Conservation (phyloP, 345 rosid genomes). For the Murraya paniculata region DNA sequence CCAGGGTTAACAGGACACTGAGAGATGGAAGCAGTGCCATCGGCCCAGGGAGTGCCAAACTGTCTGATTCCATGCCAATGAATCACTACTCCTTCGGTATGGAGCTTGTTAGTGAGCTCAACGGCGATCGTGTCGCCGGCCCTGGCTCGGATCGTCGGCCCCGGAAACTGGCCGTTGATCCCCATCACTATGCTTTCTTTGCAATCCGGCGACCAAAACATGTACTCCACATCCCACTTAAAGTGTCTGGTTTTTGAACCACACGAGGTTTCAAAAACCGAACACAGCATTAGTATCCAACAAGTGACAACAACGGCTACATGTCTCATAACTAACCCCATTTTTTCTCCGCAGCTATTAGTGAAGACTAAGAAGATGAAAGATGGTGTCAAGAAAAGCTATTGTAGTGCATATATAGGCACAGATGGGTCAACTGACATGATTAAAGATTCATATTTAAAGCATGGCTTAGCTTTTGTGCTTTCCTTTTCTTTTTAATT, state of each 20-base stretch:
- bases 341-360: too few species aligned
- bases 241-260: conserved; percentile 33
- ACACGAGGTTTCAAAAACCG: not conserved
- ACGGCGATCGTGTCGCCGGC: conserved; percentile 65
- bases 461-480: too few species aligned
- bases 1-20: conserved; percentile 80
- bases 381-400: too few species aligned
- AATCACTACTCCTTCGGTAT: conserved; percentile 77
- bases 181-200: conserved; percentile 57
- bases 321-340: not conserved
- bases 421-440: too few species aligned
- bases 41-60: conserved; percentile 91
- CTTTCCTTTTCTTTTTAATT: too few species aligned
- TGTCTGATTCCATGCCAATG: conserved; percentile 98
- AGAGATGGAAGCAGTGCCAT: conserved; percentile 78
- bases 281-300: not conserved
- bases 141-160: conserved; percentile 65
- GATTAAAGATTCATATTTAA: too few species aligned
- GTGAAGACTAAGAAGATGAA: too few species aligned
- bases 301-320: not conserved
- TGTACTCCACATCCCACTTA: conserved; percentile 67
- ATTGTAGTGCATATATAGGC: too few species aligned
- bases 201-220: conserved; percentile 70
- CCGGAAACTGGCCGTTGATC: conserved; percentile 84
- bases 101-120: conserved; percentile 59